Percentiles rank a stretch among this genome's conserved stretches.
Evolutionary conservation across 768 basidiomycete genomes (phyloP).

Genomic region (Russula emetica): DNA sequence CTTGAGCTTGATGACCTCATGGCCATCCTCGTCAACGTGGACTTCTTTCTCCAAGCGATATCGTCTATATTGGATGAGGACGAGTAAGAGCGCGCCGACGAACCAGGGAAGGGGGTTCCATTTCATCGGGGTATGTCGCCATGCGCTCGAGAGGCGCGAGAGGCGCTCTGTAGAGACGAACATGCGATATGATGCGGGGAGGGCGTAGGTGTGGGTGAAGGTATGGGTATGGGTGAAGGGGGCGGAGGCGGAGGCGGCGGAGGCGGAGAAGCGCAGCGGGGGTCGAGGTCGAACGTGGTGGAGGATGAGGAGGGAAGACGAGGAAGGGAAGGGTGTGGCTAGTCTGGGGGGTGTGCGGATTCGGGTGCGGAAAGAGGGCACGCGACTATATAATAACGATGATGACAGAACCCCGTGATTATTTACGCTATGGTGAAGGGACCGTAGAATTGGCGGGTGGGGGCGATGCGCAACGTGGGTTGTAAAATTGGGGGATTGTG

Average conservation of each 20-base stretch:
- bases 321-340: too few species aligned
- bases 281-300: not conserved
- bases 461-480: slow-evolving; percentile 3
- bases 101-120: slow-evolving; percentile 95
- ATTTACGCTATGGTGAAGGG: not conserved
- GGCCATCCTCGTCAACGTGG: slow-evolving; percentile 76
- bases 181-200: slow-evolving; percentile 17
- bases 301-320: not conserved
- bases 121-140: slow-evolving; percentile 83
- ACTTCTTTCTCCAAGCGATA: slow-evolving; percentile 54
- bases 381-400: slow-evolving; percentile 11
- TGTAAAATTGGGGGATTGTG: slow-evolving; percentile 1
- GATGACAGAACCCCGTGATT: slow-evolving; percentile 10
- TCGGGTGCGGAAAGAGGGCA: not conserved
- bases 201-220: not conserved
- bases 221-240: not conserved
- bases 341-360: not conserved
- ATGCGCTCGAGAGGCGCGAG: slow-evolving; percentile 65
- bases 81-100: slow-evolving; percentile 83
- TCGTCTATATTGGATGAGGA: slow-evolving; percentile 67
- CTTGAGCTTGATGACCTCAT: slow-evolving; percentile 72
- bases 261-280: not conserved
- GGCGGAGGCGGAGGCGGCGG: not conserved
- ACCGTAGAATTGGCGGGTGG: slow-evolving; percentile 6
- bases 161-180: slow-evolving; percentile 48